These are phyloP conservation scores for Coemansia sp. DNA, from an alignment of 192 early-diverging fungal genomes.

Conservation along the genomic window DNA sequence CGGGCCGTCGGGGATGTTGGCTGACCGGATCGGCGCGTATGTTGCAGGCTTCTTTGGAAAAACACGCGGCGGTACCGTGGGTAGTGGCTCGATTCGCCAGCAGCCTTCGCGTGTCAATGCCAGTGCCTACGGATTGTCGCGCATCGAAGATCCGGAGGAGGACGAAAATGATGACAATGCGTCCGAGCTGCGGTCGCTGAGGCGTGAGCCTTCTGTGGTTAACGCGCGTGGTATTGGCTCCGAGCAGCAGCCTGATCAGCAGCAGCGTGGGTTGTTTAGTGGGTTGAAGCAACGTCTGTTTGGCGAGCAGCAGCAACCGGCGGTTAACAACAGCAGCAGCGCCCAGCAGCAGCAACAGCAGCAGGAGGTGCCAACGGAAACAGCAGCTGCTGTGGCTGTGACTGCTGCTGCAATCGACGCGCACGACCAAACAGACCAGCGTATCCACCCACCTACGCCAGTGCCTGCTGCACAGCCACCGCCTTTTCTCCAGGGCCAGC, in stretches of 20 bases:
- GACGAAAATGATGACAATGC: constrained; percentile 8
- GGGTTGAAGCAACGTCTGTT: constrained; percentile 20
- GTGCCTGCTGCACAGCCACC: background rate
- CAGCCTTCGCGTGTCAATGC: constrained; percentile 19
- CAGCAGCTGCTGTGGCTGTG: constrained; percentile 1
- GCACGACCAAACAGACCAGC: background rate
- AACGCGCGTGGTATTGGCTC: background rate
- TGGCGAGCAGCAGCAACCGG: constrained; percentile 9
- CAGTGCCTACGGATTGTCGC: constrained; percentile 20
- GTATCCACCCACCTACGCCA: constrained; percentile 1
- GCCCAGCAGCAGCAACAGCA: background rate
- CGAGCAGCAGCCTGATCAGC: background rate
- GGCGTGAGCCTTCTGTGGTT: constrained; percentile 17
- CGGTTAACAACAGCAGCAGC: background rate
- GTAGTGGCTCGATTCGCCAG: constrained; percentile 10
- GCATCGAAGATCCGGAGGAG: constrained; percentile 15
- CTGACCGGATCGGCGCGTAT: constrained; percentile 29
- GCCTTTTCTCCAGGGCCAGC: background rate
- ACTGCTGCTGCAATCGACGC: background rate
- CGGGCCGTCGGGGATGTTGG: constrained; percentile 14
- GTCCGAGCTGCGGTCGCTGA: constrained; percentile 23
- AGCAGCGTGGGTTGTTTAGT: constrained; percentile 1
- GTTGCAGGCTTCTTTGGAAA: constrained; percentile 12
- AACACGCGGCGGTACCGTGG: background rate
- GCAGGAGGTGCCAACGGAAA: background rate